Base-by-base conservation (phyloP, 2,329 filamentous ascomycete genomes). In the Claviceps capensis region DNA sequence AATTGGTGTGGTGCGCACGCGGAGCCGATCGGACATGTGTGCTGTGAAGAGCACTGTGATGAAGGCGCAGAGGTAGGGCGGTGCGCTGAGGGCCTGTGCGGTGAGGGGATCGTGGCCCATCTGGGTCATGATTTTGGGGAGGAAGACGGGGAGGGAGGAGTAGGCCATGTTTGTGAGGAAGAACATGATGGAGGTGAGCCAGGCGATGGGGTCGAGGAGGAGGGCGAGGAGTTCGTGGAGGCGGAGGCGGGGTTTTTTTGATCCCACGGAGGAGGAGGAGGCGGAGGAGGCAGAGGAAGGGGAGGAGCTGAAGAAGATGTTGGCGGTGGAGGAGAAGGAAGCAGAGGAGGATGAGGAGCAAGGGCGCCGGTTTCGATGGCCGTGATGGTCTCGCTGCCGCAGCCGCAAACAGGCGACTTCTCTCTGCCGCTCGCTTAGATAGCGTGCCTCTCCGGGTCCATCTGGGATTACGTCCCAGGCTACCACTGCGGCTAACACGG, bases 81-180 rank as follows among this genome's bases (percentile, higher is more conserved):
- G 88, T 0, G 87, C 88, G 38, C 84, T 81, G 53, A 95, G 80
- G 5, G 82, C 86, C 73, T 95, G 88, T 0, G 87, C 79, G 2
- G 78, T 69, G 2, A 85, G 68, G 1, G 77, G 67, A 38, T 78
- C 74, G 68, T 88, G 85, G 54, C 86, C 86, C 87, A 94, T 82
- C 62, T 83, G 78, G 54, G 74, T 72, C 47, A 94, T 76, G 56
- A 94, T 88, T 23, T 85, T 88, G 38, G 88, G 88, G 2, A 95
- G 76, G 64, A 95, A 95, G 48, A 93, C 86, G 2, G 89, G 89
- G 63, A 95, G 81, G 22, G 86, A 91, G 61, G 82, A 83, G 71
- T 95, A 95, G 13, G 88, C 85, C 64, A 94, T 85, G 67, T 95
- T 95, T 62, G 85, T 82, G 65, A 84, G 81, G 72, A 94, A 89